Percentiles rank a stretch among this genome's conserved stretches.
These are phyloP conservation scores for Magnaporthiopsis rhizophila DNA, from an alignment of 2,329 filamentous ascomycete genomes.

Conservation along the genomic window DNA sequence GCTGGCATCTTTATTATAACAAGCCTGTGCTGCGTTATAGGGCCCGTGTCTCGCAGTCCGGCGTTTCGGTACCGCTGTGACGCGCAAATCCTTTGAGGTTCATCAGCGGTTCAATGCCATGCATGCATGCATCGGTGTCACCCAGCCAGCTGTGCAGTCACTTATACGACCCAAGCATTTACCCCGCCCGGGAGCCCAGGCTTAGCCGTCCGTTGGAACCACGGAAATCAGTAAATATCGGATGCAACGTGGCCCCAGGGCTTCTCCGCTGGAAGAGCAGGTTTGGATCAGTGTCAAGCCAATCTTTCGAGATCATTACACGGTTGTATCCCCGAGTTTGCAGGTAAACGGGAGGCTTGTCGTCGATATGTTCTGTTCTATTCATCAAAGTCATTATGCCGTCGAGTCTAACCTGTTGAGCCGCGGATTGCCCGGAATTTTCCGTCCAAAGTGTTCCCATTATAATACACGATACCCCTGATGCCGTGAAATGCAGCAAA, in stretches of 20 bases:
- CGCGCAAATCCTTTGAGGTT: background rate
- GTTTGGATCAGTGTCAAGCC: background rate
- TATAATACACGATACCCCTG: background rate
- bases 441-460: too few species aligned
- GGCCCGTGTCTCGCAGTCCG: background rate
- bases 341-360: background rate
- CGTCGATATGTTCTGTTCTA: background rate
- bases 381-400: background rate
- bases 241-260: background rate
- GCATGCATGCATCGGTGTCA: too few species aligned
- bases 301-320: too few species aligned
- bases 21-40: background rate
- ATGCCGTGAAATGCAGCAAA: background rate
- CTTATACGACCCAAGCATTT: too few species aligned
- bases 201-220: background rate
- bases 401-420: background rate
- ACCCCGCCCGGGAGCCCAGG: background rate
- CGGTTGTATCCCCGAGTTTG: background rate
- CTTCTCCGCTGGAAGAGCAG: background rate
- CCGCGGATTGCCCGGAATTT: too few species aligned
- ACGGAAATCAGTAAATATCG: background rate
- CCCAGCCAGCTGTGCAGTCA: too few species aligned
- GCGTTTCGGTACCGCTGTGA: background rate
- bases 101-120: background rate
- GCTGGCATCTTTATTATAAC: background rate